phyloP scores from a whole-genome alignment of 495 filamentous ascomycete genomes.

The Penicillium manginii region DNA sequence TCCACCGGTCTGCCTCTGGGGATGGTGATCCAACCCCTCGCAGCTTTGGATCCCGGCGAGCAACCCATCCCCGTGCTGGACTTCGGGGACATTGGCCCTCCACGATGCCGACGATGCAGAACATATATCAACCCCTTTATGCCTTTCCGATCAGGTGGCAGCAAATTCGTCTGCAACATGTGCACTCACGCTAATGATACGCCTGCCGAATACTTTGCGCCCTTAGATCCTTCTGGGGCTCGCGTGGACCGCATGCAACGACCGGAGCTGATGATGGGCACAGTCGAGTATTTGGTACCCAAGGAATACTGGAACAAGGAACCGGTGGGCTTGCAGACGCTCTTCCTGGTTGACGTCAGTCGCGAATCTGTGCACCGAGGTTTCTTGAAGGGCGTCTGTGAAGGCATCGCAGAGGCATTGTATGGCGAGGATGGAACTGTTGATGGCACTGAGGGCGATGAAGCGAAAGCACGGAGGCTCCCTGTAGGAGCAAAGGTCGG shows the following conservation, averaged over 20 bases:
- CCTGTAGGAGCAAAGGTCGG: conserved; percentile 85
- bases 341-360: conserved; percentile 92
- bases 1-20: conserved; percentile 84
- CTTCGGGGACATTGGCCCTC: conserved; percentile 90
- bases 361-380: conserved; percentile 88
- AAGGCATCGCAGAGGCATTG: conserved; percentile 81
- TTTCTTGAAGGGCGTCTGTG: conserved; percentile 88
- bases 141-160: conserved; percentile 92
- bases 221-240: conserved; percentile 82
- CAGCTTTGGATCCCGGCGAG: conserved; percentile 82
- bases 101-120: conserved; percentile 89
- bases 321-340: conserved; percentile 81
- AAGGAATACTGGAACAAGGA: conserved; percentile 99
- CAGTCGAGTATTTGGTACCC: conserved; percentile 93
- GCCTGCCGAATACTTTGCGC: conserved; percentile 86
- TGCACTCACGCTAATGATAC: conserved; percentile 98
- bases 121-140: conserved; percentile 99
- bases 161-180: conserved; percentile 98
- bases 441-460: conserved; percentile 60
- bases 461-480: conserved; percentile 54
- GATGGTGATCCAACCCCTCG: conserved; percentile 86
- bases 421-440: conserved; percentile 64
- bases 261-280: conserved; percentile 87
- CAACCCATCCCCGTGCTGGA: conserved; percentile 88
- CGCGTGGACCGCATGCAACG: conserved; percentile 87